Percentiles rank a stretch among this genome's conserved stretches.
phyloP scores from a whole-genome alignment of 345 rosid genomes.

The Eucalyptus tenuipes region DNA sequence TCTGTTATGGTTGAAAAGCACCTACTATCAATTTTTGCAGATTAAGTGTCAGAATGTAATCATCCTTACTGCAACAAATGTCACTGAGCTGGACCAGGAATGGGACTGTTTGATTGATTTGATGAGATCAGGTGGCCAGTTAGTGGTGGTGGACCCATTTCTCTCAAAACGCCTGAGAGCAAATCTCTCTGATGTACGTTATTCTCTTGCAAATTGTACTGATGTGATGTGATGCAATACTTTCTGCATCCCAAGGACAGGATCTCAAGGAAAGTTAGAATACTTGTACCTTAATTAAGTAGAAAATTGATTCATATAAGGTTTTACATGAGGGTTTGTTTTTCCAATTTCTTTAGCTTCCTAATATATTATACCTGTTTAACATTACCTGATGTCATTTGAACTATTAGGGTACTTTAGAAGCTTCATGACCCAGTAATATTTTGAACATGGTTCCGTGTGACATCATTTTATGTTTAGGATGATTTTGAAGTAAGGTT shows the following conservation, averaged over 20 bases:
- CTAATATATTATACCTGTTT: neutral
- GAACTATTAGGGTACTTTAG: neutral
- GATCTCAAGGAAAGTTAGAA: neutral
- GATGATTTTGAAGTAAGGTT: neutral
- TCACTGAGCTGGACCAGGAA: constrained; percentile 59
- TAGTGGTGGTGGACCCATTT: constrained; percentile 41
- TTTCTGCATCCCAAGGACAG: neutral
- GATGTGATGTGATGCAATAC: neutral
- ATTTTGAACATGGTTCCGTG: neutral
- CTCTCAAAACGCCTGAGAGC: constrained; percentile 33
- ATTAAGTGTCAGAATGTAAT: constrained; percentile 78
- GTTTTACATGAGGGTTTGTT: neutral
- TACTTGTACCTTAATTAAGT: neutral
- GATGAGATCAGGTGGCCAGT: constrained; percentile 27
- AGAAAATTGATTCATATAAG: neutral
- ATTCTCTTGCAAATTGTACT: neutral
- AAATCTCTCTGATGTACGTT: constrained; percentile 58
- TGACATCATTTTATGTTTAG: neutral
- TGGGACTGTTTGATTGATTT: constrained; percentile 79
- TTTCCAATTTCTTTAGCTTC: neutral
- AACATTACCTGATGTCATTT: neutral
- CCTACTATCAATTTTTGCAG: constrained; percentile 19
- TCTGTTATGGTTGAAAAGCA: neutral
- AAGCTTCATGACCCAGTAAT: neutral
- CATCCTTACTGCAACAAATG: constrained; percentile 65